Evolutionary conservation across 768 basidiomycete species (phyloP), one percentile per base, ranked within the genome.

Genomic region (Pulveroboletus sp.): DNA sequence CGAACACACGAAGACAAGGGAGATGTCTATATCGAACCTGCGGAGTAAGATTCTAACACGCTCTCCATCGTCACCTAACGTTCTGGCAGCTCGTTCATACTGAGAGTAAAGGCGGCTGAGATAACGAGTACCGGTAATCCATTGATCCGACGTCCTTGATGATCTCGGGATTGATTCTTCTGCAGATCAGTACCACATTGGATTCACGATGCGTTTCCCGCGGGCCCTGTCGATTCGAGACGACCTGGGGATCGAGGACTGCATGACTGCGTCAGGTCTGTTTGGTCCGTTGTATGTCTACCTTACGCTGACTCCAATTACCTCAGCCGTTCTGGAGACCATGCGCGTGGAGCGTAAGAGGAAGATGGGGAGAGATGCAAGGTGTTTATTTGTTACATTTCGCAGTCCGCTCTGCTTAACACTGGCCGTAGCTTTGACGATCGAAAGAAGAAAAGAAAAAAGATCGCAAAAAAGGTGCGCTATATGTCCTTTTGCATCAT

Each of bases 51-150:
- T 37, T 32, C 33, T 27, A 1, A 4, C 3, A 9, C 20, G 25
- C 5, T 39, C 10, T 27, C 11, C 19, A 36, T 38, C 24, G 4
- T 32, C 23, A 23, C 31, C 55, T 51, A 37, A 55, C 36, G 11
- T 32, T 35, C 27, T 40, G 17, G 41, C 51, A 97, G 94, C 56
- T 97, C 95, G 0, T 98, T 99, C 66, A 87, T 97, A 31, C 51
- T 98, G 56, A 88, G 88, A 58, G 81, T 98, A 47, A 98, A 98
- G 68, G 95, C 91, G 0, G 90, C 94, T 0, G 94, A 97, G 64
- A 90, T 98, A 44, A 83, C 83, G 2, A 70, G 76, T 10, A 78
- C 90, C 36, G 87, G 92, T 86, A 49, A 54, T 54, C 19, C n/a
- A 34, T 64, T 48, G 20, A 29, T 37, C n/a, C 10, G 9, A 23